phyloP scores from a whole-genome alignment of 257 asterid species.

The Nicotiana knightiana region DNA sequence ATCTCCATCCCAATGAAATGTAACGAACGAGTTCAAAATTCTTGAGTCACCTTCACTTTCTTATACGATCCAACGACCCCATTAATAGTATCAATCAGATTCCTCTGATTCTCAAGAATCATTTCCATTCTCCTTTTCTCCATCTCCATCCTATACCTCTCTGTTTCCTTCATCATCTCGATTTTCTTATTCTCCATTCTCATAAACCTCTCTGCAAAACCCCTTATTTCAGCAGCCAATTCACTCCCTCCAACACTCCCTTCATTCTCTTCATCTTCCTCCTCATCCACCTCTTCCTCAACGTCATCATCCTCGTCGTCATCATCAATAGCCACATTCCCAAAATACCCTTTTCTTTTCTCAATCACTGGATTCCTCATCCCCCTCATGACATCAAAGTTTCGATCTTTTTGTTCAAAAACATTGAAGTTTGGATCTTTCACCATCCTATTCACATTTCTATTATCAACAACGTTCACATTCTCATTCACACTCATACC shows the following conservation, averaged over 20 bases:
- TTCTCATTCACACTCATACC: neutral
- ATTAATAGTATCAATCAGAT: constrained; percentile 54
- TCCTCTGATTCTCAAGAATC: constrained; percentile 73
- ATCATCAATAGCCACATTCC: constrained; percentile 26
- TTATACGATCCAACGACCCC: constrained; percentile 56
- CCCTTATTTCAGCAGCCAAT: constrained; percentile 64
- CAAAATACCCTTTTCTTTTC: constrained; percentile 31
- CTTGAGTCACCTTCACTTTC: constrained; percentile 44
- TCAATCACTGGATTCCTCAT: constrained; percentile 28
- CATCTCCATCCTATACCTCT: constrained; percentile 67
- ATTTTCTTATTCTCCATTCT: constrained; percentile 75
- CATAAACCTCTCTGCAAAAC: constrained; percentile 73
- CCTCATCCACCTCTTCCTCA: constrained; percentile 22
- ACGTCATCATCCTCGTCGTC: constrained; percentile 23
- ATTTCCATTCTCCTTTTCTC: constrained; percentile 84
- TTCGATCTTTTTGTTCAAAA: neutral
- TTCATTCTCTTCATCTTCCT: constrained; percentile 24
- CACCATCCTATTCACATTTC: constrained; percentile 14
- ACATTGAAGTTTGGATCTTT: constrained; percentile 14
- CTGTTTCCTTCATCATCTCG: constrained; percentile 70
- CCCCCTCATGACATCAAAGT: constrained; percentile 11
- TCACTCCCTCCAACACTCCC: constrained; percentile 38
- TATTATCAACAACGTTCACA: neutral
- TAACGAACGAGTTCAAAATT: constrained; percentile 17
- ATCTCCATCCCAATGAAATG: neutral